Evolutionary conservation across 805 yeast genomes (phyloP).

Genomic region (Zygoascus tannicola): DNA sequence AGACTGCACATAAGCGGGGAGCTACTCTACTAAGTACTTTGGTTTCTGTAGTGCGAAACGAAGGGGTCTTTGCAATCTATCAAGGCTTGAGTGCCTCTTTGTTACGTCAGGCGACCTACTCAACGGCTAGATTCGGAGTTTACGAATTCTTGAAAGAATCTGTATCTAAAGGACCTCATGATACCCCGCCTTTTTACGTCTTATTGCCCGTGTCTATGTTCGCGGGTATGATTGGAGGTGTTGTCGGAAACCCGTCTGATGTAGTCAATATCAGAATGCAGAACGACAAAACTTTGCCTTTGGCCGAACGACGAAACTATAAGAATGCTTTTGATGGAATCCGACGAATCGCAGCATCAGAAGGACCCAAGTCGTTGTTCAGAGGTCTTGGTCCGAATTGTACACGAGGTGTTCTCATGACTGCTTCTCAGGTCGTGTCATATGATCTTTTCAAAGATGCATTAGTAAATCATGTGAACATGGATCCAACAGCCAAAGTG

Average conservation of each 20-base stretch:
- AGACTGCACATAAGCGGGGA: conserved; percentile 63
- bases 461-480: conserved; percentile 40
- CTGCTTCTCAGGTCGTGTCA: conserved; percentile 83
- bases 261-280: conserved; percentile 87
- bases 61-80: conserved; percentile 58
- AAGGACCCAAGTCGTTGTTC: conserved; percentile 50
- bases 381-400: conserved; percentile 74
- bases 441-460: conserved; percentile 65
- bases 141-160: conserved; percentile 64
- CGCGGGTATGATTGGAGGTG: conserved; percentile 78
- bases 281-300: conserved; percentile 65
- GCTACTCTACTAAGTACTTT: conserved; percentile 55
- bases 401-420: conserved; percentile 76
- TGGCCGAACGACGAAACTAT: conserved; percentile 60
- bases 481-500: conserved; percentile 51
- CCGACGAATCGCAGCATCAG: conserved; percentile 46
- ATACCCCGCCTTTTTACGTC: conserved; percentile 46
- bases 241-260: conserved; percentile 83
- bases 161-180: conserved; percentile 32
- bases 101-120: conserved; percentile 79
- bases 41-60: conserved; percentile 46
- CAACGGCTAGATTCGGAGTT: conserved; percentile 79
- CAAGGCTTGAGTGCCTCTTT: conserved; percentile 77
- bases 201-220: conserved; percentile 73
- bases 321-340: conserved; percentile 73